Conservation (phyloP, 768 basidiomycete species). For the Lentinula sp. region DNA sequence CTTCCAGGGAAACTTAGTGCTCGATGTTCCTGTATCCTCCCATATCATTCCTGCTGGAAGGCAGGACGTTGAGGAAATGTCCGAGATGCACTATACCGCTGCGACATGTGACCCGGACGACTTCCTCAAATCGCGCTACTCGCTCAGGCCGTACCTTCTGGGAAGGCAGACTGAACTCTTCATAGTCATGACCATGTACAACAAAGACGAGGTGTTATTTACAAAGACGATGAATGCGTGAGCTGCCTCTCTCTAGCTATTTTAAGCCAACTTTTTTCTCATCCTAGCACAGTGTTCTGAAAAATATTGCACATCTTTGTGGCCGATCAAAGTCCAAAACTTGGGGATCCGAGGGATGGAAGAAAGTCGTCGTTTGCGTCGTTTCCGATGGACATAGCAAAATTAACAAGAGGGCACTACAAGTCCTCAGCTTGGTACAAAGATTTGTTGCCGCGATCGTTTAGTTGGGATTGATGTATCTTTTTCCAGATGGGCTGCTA, state of each 20-base stretch:
- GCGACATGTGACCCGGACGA: slow-evolving; percentile 89
- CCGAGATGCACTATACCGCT: slow-evolving; percentile 83
- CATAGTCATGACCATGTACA: slow-evolving; percentile 97
- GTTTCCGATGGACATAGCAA: slow-evolving; percentile 84
- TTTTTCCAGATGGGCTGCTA: slow-evolving; percentile 69
- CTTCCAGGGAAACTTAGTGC: slow-evolving; percentile 76
- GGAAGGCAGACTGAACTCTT: slow-evolving; percentile 86
- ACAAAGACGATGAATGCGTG: slow-evolving; percentile 80
- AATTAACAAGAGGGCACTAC: slow-evolving; percentile 85
- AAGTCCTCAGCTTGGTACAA: slow-evolving; percentile 75
- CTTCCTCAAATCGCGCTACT: slow-evolving; percentile 72
- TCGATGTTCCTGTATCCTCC: slow-evolving; percentile 76
- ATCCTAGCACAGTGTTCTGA: slow-evolving; percentile 59
- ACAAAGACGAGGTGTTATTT: slow-evolving; percentile 82
- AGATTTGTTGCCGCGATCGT: slow-evolving; percentile 7
- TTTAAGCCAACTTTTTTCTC: not conserved
- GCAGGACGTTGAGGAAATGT: slow-evolving; percentile 62
- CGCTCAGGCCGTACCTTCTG: slow-evolving; percentile 72
- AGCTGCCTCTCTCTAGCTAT: slow-evolving; percentile 19
- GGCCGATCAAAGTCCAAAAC: slow-evolving; percentile 62
- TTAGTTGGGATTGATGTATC: not conserved
- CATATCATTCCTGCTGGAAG: slow-evolving; percentile 70
- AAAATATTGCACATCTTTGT: slow-evolving; percentile 81
- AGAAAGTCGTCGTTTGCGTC: slow-evolving; percentile 84
- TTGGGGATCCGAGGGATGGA: slow-evolving; percentile 88